Conservation (phyloP, 495 filamentous ascomycete genomes). For the Penicillium parvum region DNA sequence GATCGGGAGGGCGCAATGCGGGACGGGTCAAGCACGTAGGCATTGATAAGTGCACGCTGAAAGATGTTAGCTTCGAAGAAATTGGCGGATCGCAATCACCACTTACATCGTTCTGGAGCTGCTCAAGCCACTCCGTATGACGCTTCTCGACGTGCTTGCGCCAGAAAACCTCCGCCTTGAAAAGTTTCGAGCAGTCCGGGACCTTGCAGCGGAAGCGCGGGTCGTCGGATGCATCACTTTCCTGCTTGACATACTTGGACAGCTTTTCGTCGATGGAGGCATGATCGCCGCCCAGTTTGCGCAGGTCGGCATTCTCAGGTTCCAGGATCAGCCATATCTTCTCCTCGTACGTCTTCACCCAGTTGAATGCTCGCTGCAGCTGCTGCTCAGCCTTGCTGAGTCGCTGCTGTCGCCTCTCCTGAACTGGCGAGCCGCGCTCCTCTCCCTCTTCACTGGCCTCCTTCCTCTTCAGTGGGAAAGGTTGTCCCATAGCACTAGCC, state of each 20-base stretch:
- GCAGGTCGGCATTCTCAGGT: conserved; percentile 77
- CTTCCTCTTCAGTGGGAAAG: conserved; percentile 77
- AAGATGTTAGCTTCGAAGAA: not conserved
- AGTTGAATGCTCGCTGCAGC: conserved; percentile 91
- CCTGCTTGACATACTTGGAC: conserved; percentile 84
- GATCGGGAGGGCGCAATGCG: conserved; percentile 88
- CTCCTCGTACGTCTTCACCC: conserved; percentile 99
- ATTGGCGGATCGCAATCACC: not conserved
- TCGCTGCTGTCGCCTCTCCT: conserved; percentile 63
- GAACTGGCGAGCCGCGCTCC: conserved; percentile 55
- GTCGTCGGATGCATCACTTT: no score
- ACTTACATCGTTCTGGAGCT: conserved; percentile 76
- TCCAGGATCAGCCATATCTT: conserved; percentile 90
- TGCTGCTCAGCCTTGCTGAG: conserved; percentile 81
- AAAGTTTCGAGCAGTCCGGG: conserved; percentile 90
- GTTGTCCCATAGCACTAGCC: conserved; percentile 72
- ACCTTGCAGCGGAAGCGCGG: conserved; percentile 95
- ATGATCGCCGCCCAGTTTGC: conserved; percentile 84
- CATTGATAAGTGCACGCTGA: conserved; percentile 82
- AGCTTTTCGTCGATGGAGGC: conserved; percentile 81
- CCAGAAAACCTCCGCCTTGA: conserved; percentile 97
- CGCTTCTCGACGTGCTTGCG: conserved; percentile 97
- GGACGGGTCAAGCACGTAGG: conserved; percentile 87
- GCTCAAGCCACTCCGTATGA: conserved; percentile 81
- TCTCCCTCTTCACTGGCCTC: conserved; percentile 61